Evolutionary conservation across 2,329 filamentous ascomycete genomes (phyloP), one percentile per base, ranked within the genome.

Genomic region (Colletotrichum tamarilloi): DNA sequence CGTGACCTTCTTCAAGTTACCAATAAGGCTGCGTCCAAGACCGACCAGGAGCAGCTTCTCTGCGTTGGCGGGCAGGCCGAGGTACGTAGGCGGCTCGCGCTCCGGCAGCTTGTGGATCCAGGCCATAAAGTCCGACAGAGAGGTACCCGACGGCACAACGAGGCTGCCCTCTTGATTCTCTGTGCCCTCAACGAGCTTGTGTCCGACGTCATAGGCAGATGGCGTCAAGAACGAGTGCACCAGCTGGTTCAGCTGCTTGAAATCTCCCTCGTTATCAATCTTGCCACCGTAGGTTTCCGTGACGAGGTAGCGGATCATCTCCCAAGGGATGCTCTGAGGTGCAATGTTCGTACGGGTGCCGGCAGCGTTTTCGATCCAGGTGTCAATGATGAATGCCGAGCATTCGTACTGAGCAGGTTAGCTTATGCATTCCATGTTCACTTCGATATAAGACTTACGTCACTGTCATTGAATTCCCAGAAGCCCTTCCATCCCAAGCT

Each of bases 381-480:
- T 94, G 80, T 99, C 97, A 77, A 98, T 95, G 76, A 99, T 97
- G 82, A 94, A 97, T 67, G 95, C 94, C 58, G 94, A 98, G 85
- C 97, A 99, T 88, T 99, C 96, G 83, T 98, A 98, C 94, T 97
- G 67, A 49, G 57, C 22, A 24, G 64, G 72, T 73, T 60, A 73
- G 68, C 16, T 55, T 73, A 75, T 80, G 73, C 79, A 76, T 59
- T 4, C 5, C 46, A 28, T n/a, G 32, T 46, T n/a, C 14, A 73
- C 49, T 57, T 9, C 32, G 24, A 32, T 42, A 56, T 16, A 52
- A 68, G 76, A 92, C 94, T 93, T 90, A 97, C 94, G 84, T 99
- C 97, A 78, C 95, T 97, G 83, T 99, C 97, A 81, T 99, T 99
- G 84, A 99, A 99, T 84, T 99, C 97, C 97, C 97, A 99, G 88